Evolutionary conservation across 2,329 filamentous ascomycete species (phyloP), one percentile per base, ranked within the genome.

Genomic region (Cadophora luteo-olivacea): DNA sequence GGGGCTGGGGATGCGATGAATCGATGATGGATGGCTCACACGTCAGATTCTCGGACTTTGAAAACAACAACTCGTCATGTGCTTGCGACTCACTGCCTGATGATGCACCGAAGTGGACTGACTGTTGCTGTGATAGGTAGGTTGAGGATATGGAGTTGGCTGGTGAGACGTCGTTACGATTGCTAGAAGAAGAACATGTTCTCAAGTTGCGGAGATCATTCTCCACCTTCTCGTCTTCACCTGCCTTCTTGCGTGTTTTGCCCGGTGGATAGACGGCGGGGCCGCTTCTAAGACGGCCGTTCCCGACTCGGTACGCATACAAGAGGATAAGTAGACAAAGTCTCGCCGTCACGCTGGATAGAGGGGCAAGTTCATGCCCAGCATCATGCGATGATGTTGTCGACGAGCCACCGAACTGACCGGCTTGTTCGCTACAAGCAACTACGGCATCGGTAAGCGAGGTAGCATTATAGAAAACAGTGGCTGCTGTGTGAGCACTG

Each of bases 281-380:
- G 33, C 38, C 60, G 60, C 60, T 62, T 62, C 24, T 48, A 12
- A 52, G 55, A 32, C 65, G 64, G 64, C 52, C 55, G 48, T 41
- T 64, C 38, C 65, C 58, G 65, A 36, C 52, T 58, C 58, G 58
- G 63, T 48, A 62, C 54, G 9, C 19, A 52, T 29, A 66, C 16
- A 48, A 29, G 25, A 48, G n/a, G 58, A 48, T 45, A 48, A 61
- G 41, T 45, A 24, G 58, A 29, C 14, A 25, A 45, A 32, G 11
- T 32, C 7, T 32, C 24, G 48, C 14, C 25, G 36, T 25, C 2
- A 48, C 11, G 57, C n/a, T 29, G 38, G 58, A 61, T 25, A 38
- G 36, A 48, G 58, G 22, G 22, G 9, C 25, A 29, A 14, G 11
- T n/a, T 58, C 32, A 58, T 16, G 38, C 14, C 29, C 24, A 61